Evolutionary conservation across 768 basidiomycete genomes (phyloP), one percentile per base, ranked within the genome.

Genomic region (Tricholoma hemisulphureum): DNA sequence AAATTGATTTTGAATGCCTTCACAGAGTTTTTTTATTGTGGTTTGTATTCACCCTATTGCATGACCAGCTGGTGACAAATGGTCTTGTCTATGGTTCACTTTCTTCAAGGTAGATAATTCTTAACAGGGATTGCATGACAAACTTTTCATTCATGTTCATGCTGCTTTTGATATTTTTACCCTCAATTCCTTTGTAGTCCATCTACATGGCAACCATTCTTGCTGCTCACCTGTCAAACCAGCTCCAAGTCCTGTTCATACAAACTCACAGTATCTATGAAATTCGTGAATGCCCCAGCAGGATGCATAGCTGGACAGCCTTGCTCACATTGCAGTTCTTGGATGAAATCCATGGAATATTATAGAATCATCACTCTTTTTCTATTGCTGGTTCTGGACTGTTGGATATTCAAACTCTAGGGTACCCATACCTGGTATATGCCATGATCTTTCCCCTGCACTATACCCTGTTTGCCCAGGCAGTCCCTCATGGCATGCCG

Each of bases 311-410:
- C 50, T 89, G 87, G 88, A 74, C 80, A 0, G 84, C 84, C 0
- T 71, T 86, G 28, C 63, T 83, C 11, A 81, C 83, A 0, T 73
- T 83, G 0, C 83, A 83, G 56, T 75, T 87, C 57, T 58, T 83
- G 3, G 77, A 79, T 7, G 87, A 88, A 60, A 59, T 87, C 86
- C 86, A 0, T 87, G 84, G 83, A 87, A 87, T 60, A 81, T 87
- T 16, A 13, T 85, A 1, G 83, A 83, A 21, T 82, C 86, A 0
- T 75, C 79, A 0, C 46, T 89, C 5, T 85, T 84, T 75, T 90
- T 84, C 75, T 65, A 85, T n/a, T 86, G 83, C 66, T 90, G 87
- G 87, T 90, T 80, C 67, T 89, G 84, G 83, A 86, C 86, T 1
- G 84, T 88, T 21, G 87, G 84, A 1, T 84, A 84, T 66, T 75